These are phyloP conservation scores for Talaromyces piceae DNA, from an alignment of 2,329 filamentous ascomycete genomes.

Conservation along the genomic window DNA sequence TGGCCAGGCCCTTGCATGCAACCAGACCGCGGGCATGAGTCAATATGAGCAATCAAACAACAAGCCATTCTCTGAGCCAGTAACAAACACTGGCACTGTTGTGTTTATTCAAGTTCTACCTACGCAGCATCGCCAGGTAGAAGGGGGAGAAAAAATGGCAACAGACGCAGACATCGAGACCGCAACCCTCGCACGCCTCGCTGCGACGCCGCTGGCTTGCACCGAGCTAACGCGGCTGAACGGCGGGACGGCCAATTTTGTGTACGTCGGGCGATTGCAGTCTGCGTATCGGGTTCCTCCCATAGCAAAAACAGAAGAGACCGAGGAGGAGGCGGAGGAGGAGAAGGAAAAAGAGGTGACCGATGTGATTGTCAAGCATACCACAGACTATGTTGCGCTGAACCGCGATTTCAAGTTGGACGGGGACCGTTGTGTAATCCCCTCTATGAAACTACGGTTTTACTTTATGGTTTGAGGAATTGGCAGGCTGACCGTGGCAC, in stretches of 20 bases:
- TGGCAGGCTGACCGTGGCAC: too few relatives aligned
- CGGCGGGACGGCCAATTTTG: conserved; percentile 9
- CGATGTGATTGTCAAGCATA: conserved; percentile 8
- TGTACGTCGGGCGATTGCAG: conserved; percentile 1
- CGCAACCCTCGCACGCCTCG: not conserved
- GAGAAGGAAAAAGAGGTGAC: not conserved
- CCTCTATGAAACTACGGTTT: too few relatives aligned
- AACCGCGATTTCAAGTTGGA: conserved; percentile 8
- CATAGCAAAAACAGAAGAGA: too few relatives aligned
- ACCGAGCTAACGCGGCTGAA: conserved; percentile 2
- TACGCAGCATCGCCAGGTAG: too few relatives aligned
- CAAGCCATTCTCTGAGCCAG: too few relatives aligned
- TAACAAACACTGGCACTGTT: too few relatives aligned
- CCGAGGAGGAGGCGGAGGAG: too few relatives aligned
- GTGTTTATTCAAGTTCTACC: too few relatives aligned
- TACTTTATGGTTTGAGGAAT: too few relatives aligned
- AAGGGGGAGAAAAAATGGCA: not conserved
- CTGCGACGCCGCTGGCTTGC: not conserved
- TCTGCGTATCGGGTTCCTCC: not conserved
- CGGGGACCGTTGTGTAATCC: conserved; percentile 5
- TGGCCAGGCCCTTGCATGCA: too few relatives aligned
- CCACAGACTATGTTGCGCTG: conserved; percentile 7
- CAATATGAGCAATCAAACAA: not conserved
- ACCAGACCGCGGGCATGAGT: not conserved
- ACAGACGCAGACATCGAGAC: conserved; percentile 7